These are phyloP conservation scores for Phytophthora melonis DNA, from an alignment of 352 stramenopile genomes.

Conservation along the genomic window DNA sequence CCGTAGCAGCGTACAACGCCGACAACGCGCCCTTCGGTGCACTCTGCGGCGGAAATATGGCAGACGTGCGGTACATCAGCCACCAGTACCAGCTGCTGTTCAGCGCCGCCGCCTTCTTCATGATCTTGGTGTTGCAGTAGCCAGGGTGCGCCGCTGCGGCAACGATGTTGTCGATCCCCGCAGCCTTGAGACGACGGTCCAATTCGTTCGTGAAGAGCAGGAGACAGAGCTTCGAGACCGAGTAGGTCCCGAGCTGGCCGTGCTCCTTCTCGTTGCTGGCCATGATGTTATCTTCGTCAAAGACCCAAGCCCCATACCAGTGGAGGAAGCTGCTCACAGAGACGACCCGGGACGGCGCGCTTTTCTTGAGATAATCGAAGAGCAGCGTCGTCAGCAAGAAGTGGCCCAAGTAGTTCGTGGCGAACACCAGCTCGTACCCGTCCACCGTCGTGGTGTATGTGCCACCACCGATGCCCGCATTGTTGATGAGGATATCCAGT, in stretches of 20 bases:
- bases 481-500: conserved; percentile 74
- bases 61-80: conserved; percentile 15
- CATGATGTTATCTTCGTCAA: conserved; percentile 35
- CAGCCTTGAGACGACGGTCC: conserved; percentile 38
- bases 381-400: conserved; percentile 61
- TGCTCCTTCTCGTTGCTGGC: conserved; percentile 29
- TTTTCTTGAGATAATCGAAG: conserved; percentile 45
- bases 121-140: conserved; percentile 43
- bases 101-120: conserved; percentile 28
- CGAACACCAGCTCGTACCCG: conserved; percentile 64
- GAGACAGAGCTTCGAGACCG: conserved; percentile 63
- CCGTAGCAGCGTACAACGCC: conserved; percentile 53
- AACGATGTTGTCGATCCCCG: conserved; percentile 29
- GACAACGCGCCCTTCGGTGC: conserved; percentile 52
- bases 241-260: conserved; percentile 39
- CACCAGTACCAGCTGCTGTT: conserved; percentile 37
- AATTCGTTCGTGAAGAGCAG: conserved; percentile 62
- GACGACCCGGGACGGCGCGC: conserved; percentile 42
- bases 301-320: conserved; percentile 19
- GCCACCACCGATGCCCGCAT: conserved; percentile 59
- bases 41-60: conserved; percentile 13
- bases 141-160: conserved; percentile 44
- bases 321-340: conserved; percentile 55
- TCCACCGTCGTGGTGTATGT: conserved; percentile 45
- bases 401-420: conserved; percentile 68